A percentile compares a stretch with the other conserved stretches of the same genome.
phyloP scores from a whole-genome alignment of 176 grass and related monocot genomes.

The Oryza glumipatula region DNA sequence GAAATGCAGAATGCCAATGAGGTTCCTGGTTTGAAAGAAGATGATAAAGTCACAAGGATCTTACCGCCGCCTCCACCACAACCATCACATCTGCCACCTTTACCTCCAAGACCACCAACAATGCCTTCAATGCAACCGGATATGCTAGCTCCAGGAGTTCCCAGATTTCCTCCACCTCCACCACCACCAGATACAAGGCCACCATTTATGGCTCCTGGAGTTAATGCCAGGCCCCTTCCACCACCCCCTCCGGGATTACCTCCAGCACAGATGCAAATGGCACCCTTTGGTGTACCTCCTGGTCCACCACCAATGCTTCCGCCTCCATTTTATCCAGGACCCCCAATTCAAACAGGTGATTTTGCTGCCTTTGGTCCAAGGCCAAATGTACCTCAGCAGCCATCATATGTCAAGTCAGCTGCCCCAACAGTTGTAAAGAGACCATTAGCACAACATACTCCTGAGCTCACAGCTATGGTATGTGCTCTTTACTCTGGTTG shows the following conservation, averaged over 20 bases:
- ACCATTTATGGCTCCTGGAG: constrained; percentile 63
- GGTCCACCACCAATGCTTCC: constrained; percentile 66
- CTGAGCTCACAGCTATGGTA: constrained; percentile 97
- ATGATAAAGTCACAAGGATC: constrained; percentile 39
- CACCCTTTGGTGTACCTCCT: constrained; percentile 73
- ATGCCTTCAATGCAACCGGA: constrained; percentile 63
- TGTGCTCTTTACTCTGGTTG: constrained; percentile 32
- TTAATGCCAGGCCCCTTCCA: constrained; percentile 60
- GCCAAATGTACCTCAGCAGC: constrained; percentile 76
- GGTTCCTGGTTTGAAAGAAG: constrained; percentile 47
- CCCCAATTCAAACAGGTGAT: constrained; percentile 58
- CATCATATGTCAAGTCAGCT: constrained; percentile 97
- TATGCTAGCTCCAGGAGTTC: constrained; percentile 66
- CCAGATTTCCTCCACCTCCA: constrained; percentile 81
- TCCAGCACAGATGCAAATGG: constrained; percentile 62
- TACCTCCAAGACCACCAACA: constrained; percentile 64
- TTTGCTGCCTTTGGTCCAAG: constrained; percentile 61
- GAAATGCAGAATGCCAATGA: constrained; percentile 42
- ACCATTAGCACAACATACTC: constrained; percentile 96
- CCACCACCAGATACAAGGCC: constrained; percentile 76
- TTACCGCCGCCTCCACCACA: constrained; percentile 49
- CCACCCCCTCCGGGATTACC: constrained; percentile 75
- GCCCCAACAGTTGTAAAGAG: constrained; percentile 96
- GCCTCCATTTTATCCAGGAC: constrained; percentile 57
- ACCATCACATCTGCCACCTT: constrained; percentile 53